phyloP scores from a whole-genome alignment of 495 filamentous ascomycete genomes.

The Parachaetomium inaequale region DNA sequence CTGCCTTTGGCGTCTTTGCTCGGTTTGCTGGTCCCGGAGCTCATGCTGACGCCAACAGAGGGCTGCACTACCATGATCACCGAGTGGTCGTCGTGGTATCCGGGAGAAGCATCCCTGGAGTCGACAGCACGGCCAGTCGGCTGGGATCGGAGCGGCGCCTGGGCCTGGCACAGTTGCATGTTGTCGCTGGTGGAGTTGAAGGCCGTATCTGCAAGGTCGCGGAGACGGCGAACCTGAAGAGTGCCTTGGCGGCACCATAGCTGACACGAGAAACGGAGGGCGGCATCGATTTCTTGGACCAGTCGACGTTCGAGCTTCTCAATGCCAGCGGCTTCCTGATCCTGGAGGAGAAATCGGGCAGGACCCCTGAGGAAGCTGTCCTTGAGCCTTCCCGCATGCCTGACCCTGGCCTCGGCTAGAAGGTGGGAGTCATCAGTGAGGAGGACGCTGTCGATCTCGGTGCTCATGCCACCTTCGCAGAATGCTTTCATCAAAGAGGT shows the following conservation, averaged over 20 bases:
- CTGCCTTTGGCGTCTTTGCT: neutral
- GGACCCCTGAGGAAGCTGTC: conserved; percentile 21
- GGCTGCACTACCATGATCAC: conserved; percentile 20
- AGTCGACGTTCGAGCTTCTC: conserved; percentile 17
- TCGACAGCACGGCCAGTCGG: neutral
- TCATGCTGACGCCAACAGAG: neutral
- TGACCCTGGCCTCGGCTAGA: conserved; percentile 12
- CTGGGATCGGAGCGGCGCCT: neutral
- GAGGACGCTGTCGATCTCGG: neutral
- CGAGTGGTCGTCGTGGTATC: conserved; percentile 12
- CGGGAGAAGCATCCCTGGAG: neutral
- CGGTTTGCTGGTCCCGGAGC: too few species aligned
- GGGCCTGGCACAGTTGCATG: conserved; percentile 19
- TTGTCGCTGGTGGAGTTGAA: neutral
- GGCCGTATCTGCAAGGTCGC: neutral
- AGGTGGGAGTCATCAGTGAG: neutral
- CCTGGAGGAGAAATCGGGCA: conserved; percentile 17
- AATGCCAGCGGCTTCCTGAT: conserved; percentile 16
- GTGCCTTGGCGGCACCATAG: conserved; percentile 19
- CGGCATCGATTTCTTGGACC: conserved; percentile 9
- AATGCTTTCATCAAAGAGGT: conserved; percentile 14
- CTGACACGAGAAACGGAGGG: conserved; percentile 24
- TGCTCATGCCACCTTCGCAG: conserved; percentile 13
- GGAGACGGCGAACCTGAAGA: conserved; percentile 1
- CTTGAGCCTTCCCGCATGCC: conserved; percentile 17